A percentile compares a stretch with the other conserved stretches of the same genome.
Conservation (phyloP, 768 basidiomycete species). For the Tubosaeta sp. region DNA sequence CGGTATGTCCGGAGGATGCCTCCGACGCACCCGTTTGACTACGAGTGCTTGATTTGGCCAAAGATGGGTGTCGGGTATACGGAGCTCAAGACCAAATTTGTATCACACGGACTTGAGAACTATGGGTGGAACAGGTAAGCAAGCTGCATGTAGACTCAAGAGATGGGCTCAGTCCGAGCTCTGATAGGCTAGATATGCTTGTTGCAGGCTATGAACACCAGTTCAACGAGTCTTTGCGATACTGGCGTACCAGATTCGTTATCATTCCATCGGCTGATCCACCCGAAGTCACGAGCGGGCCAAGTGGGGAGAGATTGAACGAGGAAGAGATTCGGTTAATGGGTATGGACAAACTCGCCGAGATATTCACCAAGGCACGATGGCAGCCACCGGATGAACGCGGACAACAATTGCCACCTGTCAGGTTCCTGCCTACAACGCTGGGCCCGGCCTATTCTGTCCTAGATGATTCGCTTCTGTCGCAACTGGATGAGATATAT, state of each 20-base stretch:
- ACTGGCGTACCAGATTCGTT: constrained; percentile 93
- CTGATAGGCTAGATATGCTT: constrained; percentile 72
- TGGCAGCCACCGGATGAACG: constrained; percentile 57
- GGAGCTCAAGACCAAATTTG: constrained; percentile 69
- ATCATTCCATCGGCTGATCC: constrained; percentile 83
- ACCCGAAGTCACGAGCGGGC: constrained; percentile 50
- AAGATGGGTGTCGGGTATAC: constrained; percentile 86
- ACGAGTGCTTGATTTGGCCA: constrained; percentile 93
- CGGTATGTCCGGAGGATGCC: constrained; percentile 77
- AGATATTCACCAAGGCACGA: constrained; percentile 78
- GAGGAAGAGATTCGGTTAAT: constrained; percentile 85
- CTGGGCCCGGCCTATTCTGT: constrained; percentile 78
- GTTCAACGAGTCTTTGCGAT: constrained; percentile 77
- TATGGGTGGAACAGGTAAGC: constrained; percentile 83
- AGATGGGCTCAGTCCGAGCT: background rate
- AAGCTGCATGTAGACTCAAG: background rate
- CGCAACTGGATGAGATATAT: constrained; percentile 78
- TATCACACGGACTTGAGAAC: constrained; percentile 73
- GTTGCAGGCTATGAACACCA: constrained; percentile 79
- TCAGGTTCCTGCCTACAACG: constrained; percentile 80
- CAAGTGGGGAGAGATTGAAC: constrained; percentile 69
- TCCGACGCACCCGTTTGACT: constrained; percentile 59
- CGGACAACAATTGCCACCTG: constrained; percentile 47
- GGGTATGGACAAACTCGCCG: constrained; percentile 89
- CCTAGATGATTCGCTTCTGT: constrained; percentile 72